phyloP scores from a whole-genome alignment of 2,329 filamentous ascomycete genomes.

The Rosellinia necatrix region DNA sequence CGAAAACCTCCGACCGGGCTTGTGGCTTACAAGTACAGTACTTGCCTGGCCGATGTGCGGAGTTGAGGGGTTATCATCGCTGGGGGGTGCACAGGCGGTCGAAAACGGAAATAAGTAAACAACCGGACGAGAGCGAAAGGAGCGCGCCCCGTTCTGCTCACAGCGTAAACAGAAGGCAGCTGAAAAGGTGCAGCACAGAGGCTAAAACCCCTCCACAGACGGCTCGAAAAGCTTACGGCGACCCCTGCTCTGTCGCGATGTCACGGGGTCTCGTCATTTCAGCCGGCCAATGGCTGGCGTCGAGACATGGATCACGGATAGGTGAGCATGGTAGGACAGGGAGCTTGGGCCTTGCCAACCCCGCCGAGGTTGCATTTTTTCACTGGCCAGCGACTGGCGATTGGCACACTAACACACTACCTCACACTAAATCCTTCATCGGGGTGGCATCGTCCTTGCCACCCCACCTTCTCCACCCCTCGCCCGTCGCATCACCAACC shows the following conservation, averaged over 20 bases:
- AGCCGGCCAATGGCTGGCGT: constrained; percentile 18
- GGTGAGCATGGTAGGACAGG: constrained; percentile 5
- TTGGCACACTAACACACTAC: too few relatives aligned
- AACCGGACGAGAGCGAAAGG: not conserved
- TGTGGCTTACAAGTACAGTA: not conserved
- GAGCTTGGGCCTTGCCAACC: constrained; percentile 26
- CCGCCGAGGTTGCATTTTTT: constrained; percentile 22
- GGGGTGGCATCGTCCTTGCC: constrained; percentile 3
- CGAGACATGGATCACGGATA: not conserved
- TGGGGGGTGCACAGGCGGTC: not conserved
- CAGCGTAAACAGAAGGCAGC: too few relatives aligned
- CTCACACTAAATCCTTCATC: constrained; percentile 23
- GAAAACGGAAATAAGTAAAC: constrained; percentile 32
- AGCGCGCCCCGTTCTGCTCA: too few relatives aligned
- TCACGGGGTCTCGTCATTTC: constrained; percentile 27
- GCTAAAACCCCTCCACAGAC: constrained; percentile 11
- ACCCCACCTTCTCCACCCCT: constrained; percentile 17
- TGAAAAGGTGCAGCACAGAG: constrained; percentile 24
- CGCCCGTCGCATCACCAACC: constrained; percentile 16
- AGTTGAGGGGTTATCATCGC: constrained; percentile 24
- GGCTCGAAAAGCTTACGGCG: constrained; percentile 10
- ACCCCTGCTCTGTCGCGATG: constrained; percentile 28
- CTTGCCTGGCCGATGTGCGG: constrained; percentile 21
- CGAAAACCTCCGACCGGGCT: not conserved
- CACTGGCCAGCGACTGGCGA: too few relatives aligned